Percentiles rank a stretch among this genome's conserved stretches.
Conservation (phyloP, 2,329 filamentous ascomycete genomes). For the Clarireedia monteithiana region DNA sequence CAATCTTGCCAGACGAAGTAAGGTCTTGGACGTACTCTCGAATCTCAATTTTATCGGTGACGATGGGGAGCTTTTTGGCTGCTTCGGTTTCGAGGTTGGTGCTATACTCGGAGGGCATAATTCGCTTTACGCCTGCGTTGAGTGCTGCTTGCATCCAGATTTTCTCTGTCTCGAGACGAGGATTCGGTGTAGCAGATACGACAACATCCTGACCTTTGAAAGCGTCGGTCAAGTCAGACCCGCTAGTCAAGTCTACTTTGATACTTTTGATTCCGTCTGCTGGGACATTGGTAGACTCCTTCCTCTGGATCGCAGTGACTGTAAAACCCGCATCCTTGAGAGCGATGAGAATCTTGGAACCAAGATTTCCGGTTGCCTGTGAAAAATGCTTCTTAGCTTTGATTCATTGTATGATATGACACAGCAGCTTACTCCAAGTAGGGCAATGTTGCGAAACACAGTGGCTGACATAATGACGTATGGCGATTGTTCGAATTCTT, state of each 20-base stretch:
- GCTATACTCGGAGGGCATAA: conserved; percentile 50
- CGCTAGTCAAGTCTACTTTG: neutral
- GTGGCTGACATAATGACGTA: no score
- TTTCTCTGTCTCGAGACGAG: conserved; percentile 11
- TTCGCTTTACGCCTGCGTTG: conserved; percentile 48
- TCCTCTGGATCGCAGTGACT: conserved; percentile 14
- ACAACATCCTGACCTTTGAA: conserved; percentile 15
- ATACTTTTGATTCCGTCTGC: conserved; percentile 1
- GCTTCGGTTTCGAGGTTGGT: conserved; percentile 25
- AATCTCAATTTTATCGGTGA: conserved; percentile 12
- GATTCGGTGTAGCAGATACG: conserved; percentile 10
- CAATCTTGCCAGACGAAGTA: no score
- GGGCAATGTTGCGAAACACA: no score
- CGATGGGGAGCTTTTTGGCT: conserved; percentile 6
- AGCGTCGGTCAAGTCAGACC: conserved; percentile 7
- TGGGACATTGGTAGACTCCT: conserved; percentile 10
- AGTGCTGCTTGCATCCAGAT: conserved; percentile 47
- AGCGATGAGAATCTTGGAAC: no score
- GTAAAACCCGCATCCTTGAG: conserved; percentile 13
- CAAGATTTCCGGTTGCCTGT: no score
- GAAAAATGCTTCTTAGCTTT: no score
- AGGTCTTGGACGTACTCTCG: neutral
- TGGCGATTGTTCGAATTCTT: no score
- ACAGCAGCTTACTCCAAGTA: no score
- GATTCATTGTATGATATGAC: no score